Conservation (phyloP, 2,329 filamentous ascomycete species). For the Lasiodiplodia hormozganensis region DNA sequence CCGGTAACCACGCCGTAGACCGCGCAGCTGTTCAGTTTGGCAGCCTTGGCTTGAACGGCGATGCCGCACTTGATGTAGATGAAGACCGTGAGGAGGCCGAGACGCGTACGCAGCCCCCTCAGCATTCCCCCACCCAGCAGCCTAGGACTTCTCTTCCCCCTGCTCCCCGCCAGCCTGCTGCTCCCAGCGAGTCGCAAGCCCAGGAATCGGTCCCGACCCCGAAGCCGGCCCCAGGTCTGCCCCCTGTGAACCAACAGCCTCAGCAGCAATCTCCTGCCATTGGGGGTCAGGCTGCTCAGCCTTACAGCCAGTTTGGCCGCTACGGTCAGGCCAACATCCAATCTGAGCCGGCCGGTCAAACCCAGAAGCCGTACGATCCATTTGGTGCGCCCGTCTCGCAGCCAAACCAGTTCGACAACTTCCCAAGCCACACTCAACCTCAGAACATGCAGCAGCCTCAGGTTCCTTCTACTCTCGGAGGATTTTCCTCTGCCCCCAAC, state of each 20-base stretch:
- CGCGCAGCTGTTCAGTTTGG: conserved; percentile 94
- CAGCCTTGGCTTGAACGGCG: conserved; percentile 86
- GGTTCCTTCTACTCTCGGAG: conserved; percentile 66
- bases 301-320: conserved; percentile 71
- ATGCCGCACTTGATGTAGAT: conserved; percentile 74
- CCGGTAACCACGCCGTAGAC: conserved; percentile 93
- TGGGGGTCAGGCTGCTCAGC: conserved; percentile 57
- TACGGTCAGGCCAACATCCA: conserved; percentile 68
- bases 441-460: conserved; percentile 66
- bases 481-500: conserved; percentile 75
- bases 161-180: conserved; percentile 56
- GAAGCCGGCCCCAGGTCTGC: conserved; percentile 67
- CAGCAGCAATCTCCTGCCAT: conserved; percentile 50
- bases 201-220: conserved; percentile 56
- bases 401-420: conserved; percentile 54
- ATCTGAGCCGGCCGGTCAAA: conserved; percentile 65
- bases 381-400: conserved; percentile 75
- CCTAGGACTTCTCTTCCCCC: conserved; percentile 89
- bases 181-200: conserved; percentile 48
- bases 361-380: conserved; percentile 85
- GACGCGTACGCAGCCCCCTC: conserved; percentile 89
- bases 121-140: conserved; percentile 86
- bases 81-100: conserved; percentile 94
- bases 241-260: conserved; percentile 61
- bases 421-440: conserved; percentile 55